phyloP scores from a whole-genome alignment of 1,139 yeast species.

The Nakaseomyces bracarensis region DNA sequence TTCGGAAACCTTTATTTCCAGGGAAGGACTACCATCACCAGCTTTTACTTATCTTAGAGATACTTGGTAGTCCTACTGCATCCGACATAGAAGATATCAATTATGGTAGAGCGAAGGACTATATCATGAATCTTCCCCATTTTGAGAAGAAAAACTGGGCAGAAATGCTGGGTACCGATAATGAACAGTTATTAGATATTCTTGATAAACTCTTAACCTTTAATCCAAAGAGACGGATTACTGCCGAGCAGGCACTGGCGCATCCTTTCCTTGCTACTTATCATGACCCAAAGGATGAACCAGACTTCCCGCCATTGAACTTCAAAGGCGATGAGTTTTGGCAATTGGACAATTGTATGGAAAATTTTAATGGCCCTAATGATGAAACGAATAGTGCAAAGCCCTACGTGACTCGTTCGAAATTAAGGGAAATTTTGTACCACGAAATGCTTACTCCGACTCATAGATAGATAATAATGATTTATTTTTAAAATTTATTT shows the following conservation, averaged over 20 bases:
- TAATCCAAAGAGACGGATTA: conserved; percentile 55
- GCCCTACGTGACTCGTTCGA: conserved; percentile 21
- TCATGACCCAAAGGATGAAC: conserved; percentile 69
- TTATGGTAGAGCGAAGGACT: conserved; percentile 55
- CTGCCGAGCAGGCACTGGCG: conserved; percentile 54
- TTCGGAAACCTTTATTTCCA: conserved; percentile 64
- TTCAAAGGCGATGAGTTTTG: conserved; percentile 49
- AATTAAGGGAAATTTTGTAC: conserved; percentile 44
- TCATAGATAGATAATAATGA: neutral
- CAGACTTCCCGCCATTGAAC: conserved; percentile 42
- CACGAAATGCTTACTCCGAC: conserved; percentile 44
- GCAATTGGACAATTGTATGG: conserved; percentile 44
- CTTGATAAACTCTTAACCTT: conserved; percentile 52
- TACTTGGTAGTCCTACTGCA: conserved; percentile 56
- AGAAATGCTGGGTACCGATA: conserved; percentile 36
- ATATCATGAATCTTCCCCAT: conserved; percentile 51
- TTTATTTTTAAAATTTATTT: neutral
- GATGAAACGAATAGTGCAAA: conserved; percentile 18
- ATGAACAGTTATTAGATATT: conserved; percentile 56
- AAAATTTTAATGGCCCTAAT: conserved; percentile 34
- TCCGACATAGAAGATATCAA: conserved; percentile 50
- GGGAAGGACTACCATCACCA: conserved; percentile 71
- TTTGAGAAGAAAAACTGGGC: conserved; percentile 41
- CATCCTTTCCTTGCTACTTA: conserved; percentile 60
- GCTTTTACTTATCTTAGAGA: conserved; percentile 49